These are phyloP conservation scores for Fusarium napiforme DNA, from an alignment of 2,329 filamentous ascomycete genomes.

Conservation along the genomic window DNA sequence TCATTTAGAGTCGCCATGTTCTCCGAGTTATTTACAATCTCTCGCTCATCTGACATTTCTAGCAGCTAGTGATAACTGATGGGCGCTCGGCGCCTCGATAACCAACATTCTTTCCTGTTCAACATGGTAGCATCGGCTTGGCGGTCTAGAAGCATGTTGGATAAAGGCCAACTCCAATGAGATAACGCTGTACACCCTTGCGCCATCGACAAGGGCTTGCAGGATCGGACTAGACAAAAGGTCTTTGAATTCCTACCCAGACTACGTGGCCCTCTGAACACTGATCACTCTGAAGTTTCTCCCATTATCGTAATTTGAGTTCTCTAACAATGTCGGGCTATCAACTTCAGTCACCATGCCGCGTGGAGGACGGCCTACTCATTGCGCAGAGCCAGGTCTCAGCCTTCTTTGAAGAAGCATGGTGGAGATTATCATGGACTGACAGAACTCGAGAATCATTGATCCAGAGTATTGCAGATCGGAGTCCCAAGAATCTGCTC, in stretches of 20 bases:
- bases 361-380: slow-evolving; percentile 5
- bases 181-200: not conserved
- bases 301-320: not conserved
- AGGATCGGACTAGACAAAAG: not conserved
- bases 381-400: slow-evolving; percentile 33
- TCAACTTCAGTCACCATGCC: slow-evolving; percentile 12
- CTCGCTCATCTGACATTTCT: no score
- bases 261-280: not conserved
- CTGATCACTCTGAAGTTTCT: not conserved
- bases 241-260: no score
- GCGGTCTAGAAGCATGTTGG: not conserved
- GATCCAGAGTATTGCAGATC: slow-evolving; percentile 16
- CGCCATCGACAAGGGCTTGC: not conserved
- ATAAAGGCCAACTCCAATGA: not conserved
- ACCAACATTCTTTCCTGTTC: no score
- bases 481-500: slow-evolving; percentile 32
- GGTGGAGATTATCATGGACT: slow-evolving; percentile 37
- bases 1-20: no score
- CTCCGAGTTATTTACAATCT: no score
- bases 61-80: no score
- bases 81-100: no score
- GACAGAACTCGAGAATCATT: slow-evolving; percentile 18
- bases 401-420: slow-evolving; percentile 33
- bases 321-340: not conserved
- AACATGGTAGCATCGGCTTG: not conserved